Evolutionary conservation across 2,329 filamentous ascomycete species (phyloP).

Genomic region (Ceratocystis cacaofunesta): DNA sequence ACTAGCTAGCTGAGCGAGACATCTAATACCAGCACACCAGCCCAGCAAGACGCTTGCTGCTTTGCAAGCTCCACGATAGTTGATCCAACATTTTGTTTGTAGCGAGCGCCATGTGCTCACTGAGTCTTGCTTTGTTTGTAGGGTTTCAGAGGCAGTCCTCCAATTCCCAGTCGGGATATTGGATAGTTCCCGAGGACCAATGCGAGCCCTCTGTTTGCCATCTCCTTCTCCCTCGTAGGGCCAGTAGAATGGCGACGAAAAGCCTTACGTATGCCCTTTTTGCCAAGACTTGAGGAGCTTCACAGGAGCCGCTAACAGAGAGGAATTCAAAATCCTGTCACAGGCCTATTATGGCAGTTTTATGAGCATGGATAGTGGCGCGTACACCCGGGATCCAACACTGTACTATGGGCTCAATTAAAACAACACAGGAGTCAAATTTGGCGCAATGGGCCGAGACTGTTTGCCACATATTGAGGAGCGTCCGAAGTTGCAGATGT

Average conservation of each 20-base stretch:
- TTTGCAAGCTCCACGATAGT: too few relatives aligned
- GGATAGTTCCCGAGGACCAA: not conserved
- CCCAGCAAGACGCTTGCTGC: too few relatives aligned
- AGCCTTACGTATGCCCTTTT: not conserved
- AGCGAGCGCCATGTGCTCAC: not conserved
- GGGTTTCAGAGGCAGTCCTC: not conserved
- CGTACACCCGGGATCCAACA: too few relatives aligned
- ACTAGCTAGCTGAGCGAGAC: too few relatives aligned
- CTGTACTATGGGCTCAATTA: too few relatives aligned
- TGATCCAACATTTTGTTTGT: too few relatives aligned
- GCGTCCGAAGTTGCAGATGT: too few relatives aligned
- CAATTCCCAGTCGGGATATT: not conserved
- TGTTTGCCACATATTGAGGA: too few relatives aligned
- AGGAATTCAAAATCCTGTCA: not conserved
- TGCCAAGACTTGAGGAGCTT: not conserved
- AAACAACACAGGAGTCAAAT: too few relatives aligned
- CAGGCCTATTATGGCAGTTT: not conserved
- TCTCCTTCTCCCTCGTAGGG: not conserved
- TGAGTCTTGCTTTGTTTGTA: not conserved
- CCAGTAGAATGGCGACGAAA: not conserved
- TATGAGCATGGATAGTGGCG: not conserved
- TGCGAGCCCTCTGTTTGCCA: not conserved
- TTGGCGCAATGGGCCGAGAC: too few relatives aligned
- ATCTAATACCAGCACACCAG: too few relatives aligned
- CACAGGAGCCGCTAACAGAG: not conserved